A percentile compares a stretch with the other conserved stretches of the same genome.
Evolutionary conservation across 768 basidiomycete species (phyloP).

Genomic region (Gloeostereum incarnatum): DNA sequence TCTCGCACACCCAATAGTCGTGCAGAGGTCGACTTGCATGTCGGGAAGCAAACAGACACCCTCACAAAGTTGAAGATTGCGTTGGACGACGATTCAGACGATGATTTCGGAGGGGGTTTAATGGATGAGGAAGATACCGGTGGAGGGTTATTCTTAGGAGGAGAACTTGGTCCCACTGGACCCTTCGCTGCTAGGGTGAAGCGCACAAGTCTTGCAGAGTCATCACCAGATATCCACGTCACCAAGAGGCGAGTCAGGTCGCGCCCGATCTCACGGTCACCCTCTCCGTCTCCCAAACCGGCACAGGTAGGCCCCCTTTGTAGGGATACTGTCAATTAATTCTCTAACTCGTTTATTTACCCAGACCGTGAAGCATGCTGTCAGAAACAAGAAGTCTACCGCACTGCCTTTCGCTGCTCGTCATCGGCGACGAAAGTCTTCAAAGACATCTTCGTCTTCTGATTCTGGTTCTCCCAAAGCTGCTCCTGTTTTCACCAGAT

Average conservation of each 20-base stretch:
- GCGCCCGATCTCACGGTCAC: constrained; percentile 63
- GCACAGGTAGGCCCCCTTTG: too few species aligned
- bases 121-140: constrained; percentile 21
- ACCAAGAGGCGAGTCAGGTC: constrained; percentile 68
- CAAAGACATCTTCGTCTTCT: constrained; percentile 33
- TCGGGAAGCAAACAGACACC: constrained; percentile 50
- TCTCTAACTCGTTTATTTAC: background rate
- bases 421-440: constrained; percentile 26
- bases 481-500: constrained; percentile 38
- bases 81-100: constrained; percentile 37
- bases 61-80: constrained; percentile 51
- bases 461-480: constrained; percentile 44
- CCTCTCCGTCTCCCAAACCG: too few species aligned
- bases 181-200: constrained; percentile 6
- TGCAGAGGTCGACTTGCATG: constrained; percentile 42
- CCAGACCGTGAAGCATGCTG: background rate
- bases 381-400: constrained; percentile 23
- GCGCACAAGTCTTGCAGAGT: constrained; percentile 45
- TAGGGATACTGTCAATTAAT: too few species aligned
- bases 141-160: constrained; percentile 23
- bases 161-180: too few species aligned
- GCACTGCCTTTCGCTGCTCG: constrained; percentile 32
- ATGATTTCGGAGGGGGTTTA: constrained; percentile 49
- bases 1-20: constrained; percentile 39
- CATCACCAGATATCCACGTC: constrained; percentile 71